phyloP scores from a whole-genome alignment of 768 basidiomycete genomes.

The Cyclocybe cylindracea region DNA sequence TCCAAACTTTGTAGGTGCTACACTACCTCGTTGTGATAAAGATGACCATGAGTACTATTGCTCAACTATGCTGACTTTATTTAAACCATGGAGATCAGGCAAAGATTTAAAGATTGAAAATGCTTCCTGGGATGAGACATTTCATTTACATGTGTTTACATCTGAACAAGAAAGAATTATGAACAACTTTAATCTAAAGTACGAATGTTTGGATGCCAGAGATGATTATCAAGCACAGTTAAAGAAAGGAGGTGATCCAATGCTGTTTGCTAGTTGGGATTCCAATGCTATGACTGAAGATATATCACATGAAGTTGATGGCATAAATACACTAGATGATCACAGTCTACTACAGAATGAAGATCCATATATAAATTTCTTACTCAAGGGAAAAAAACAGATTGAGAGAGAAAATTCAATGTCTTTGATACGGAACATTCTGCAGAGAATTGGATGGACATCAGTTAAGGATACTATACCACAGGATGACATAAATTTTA shows the following conservation, averaged over 20 bases:
- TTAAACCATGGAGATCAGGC: constrained; percentile 30
- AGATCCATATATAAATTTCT: too few species aligned
- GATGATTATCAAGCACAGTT: constrained; percentile 30
- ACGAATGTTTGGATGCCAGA: constrained; percentile 36
- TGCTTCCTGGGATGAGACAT: constrained; percentile 7
- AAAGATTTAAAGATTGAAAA: constrained; percentile 20
- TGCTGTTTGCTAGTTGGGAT: constrained; percentile 1
- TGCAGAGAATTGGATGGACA: not conserved
- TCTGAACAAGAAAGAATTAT: constrained; percentile 3
- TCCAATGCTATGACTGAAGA: not conserved
- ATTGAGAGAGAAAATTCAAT: too few species aligned
- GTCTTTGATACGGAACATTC: not conserved
- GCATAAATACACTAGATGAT: constrained; percentile 3
- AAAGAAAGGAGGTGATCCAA: constrained; percentile 1
- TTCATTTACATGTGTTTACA: constrained; percentile 2
- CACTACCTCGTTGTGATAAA: constrained; percentile 29
- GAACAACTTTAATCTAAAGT: constrained; percentile 29
- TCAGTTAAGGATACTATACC: not conserved
- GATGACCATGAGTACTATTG: constrained; percentile 33
- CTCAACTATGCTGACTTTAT: constrained; percentile 28
- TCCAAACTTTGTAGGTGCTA: constrained; percentile 29
- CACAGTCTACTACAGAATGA: too few species aligned
- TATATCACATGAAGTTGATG: not conserved
- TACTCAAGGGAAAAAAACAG: too few species aligned
- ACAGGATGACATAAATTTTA: not conserved